Conservation (phyloP, 164 flowering plant species). For the Saururus chinensis region DNA sequence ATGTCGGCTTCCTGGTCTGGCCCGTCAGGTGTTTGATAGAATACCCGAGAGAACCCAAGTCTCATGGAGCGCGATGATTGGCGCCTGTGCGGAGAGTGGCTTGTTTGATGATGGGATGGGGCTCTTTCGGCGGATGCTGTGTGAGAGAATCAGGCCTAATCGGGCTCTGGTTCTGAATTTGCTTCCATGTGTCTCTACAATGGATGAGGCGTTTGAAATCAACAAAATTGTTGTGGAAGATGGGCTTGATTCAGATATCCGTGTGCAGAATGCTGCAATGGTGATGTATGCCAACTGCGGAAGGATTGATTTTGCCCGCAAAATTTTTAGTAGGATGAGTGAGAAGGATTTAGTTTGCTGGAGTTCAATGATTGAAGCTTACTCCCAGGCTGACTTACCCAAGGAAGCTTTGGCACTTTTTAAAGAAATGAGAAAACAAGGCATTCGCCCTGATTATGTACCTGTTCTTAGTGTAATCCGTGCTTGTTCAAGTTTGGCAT, state of each 20-base stretch:
- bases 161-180: constrained; percentile 14
- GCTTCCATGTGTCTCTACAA: constrained; percentile 16
- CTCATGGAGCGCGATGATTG: constrained; percentile 30
- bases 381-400: constrained; percentile 15
- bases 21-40: constrained; percentile 21
- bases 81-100: constrained; percentile 18
- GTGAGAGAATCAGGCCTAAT: constrained; percentile 13
- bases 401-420: constrained; percentile 13
- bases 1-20: constrained; percentile 10
- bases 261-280: constrained; percentile 21
- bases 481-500: constrained; percentile 3
- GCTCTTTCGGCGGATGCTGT: constrained; percentile 21
- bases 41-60: constrained; percentile 22
- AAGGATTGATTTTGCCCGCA: constrained; percentile 15
- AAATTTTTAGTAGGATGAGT: constrained; percentile 12
- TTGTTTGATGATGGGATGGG: constrained; percentile 12
- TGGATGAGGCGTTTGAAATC: constrained; percentile 14
- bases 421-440: constrained; percentile 11
- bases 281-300: constrained; percentile 23
- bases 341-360: constrained; percentile 23
- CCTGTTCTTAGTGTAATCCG: constrained; percentile 13
- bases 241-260: constrained; percentile 12
- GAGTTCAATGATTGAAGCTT: constrained; percentile 29
- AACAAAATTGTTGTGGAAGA: constrained; percentile 12
- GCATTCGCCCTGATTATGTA: constrained; percentile 17